Base-by-base conservation (phyloP, 1,139 yeast genomes). In the Pichia sp. region DNA sequence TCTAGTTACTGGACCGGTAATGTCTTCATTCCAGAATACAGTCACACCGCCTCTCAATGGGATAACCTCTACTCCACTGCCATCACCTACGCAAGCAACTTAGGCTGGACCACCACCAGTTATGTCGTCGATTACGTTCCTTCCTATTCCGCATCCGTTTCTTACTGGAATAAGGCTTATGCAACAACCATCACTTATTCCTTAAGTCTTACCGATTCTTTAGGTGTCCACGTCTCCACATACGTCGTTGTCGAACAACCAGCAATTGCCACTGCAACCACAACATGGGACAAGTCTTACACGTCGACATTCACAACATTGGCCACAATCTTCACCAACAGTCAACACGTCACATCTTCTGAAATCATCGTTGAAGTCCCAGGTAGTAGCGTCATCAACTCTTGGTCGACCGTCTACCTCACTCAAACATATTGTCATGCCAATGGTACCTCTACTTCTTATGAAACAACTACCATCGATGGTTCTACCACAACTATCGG, bases 321-420 rank as follows among this genome's bases (percentile, higher is more conserved):
- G 3, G 14, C 18, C 4, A 38, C 46, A 9, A 4, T 17, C 3
- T 41, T 22, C 28, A 14, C 18, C 11, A 35, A 35, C 30, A 49
- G 45, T 28, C 15, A 14, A 1, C 44, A 44, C 14, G 22, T 41
- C 10, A 50, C 53, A 10, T 34, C 44, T 2, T 34, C 51, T n/a
- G 47, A 47, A 15, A 34, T 47, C 12, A 19, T 47, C 30, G 48
- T 50, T 21, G 36, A 44, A 34, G 40, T 42, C 17, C 51, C 52
- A 17, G 45, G 20, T 17, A 38, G 33, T 15, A 17, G 34, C 19
- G 22, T 42, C 8, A 33, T 46, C 12, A 21, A 22, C 18, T 44
- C 50, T 17, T 46, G 50, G 50, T n/a, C 38, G 4, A 46, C 50
- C 4, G 8, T 34, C 19, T 15, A 39, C 14, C 15, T 46, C 18